A percentile compares a stretch with the other conserved stretches of the same genome.
phyloP scores from a whole-genome alignment of 73 alveolate species.

The Symbiodinium natans region DNA sequence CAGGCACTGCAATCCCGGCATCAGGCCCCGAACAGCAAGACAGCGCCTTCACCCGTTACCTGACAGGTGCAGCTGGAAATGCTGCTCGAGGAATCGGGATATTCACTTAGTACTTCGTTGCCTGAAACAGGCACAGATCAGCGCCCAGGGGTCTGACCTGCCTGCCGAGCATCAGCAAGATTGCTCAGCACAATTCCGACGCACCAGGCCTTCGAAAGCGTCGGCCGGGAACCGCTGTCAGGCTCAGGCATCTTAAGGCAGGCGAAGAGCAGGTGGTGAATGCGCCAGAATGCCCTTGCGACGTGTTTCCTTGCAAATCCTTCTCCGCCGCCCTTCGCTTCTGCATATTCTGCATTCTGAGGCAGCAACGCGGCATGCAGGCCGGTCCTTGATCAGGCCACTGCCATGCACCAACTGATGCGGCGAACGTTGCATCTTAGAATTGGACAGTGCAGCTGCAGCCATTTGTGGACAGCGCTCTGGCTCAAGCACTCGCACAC shows the following conservation, averaged over 20 bases:
- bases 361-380: constrained; percentile 35
- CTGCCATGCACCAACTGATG: too few species aligned
- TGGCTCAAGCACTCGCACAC: constrained; percentile 36
- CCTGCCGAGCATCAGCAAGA: neutral
- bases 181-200: neutral
- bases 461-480: constrained; percentile 49
- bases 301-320: neutral
- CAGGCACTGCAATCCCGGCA: neutral
- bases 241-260: constrained; percentile 15
- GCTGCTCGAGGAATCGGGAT: too few species aligned
- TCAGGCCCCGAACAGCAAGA: neutral
- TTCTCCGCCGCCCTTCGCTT: neutral
- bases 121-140: neutral
- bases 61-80: neutral
- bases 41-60: constrained; percentile 84
- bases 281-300: too few species aligned
- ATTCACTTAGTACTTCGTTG: neutral
- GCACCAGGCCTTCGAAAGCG: constrained; percentile 48
- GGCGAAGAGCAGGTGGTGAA: too few species aligned
- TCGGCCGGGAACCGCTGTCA: constrained; percentile 34
- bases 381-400: constrained; percentile 6
- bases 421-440: neutral
- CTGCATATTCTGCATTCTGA: neutral
- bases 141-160: neutral
- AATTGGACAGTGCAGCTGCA: neutral